Evolutionary conservation across 306 rosid genomes (phyloP).

Genomic region (Rubus idaeus): DNA sequence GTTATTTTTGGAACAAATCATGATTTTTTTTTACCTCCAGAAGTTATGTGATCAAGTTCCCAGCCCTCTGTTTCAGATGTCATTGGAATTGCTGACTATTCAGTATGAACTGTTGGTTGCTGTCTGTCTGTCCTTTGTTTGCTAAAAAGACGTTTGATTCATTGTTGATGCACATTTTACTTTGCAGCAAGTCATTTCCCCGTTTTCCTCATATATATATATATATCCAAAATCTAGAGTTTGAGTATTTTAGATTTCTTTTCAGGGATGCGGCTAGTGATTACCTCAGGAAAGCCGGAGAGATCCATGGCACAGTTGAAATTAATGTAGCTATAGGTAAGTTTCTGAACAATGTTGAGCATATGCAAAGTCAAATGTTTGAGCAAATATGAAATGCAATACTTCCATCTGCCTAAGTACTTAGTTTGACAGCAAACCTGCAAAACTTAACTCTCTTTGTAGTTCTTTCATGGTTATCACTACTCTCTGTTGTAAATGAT

Average conservation of each 20-base stretch:
- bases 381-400: not conserved
- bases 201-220: too few species aligned
- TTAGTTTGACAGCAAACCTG: not conserved
- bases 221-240: too few species aligned
- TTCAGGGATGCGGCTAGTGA: conserved; percentile 69
- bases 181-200: too few species aligned
- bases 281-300: conserved; percentile 83
- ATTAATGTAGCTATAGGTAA: conserved; percentile 65
- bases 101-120: not conserved
- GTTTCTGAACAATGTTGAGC: conserved; percentile 24
- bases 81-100: not conserved
- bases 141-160: too few species aligned
- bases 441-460: not conserved
- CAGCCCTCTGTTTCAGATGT: not conserved
- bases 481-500: not conserved
- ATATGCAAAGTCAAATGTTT: not conserved
- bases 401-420: not conserved
- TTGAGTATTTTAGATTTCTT: conserved; percentile 20
- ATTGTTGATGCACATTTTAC: too few species aligned
- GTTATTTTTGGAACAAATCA: not conserved
- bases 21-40: not conserved
- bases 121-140: not conserved
- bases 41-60: not conserved
- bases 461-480: not conserved
- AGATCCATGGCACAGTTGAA: conserved; percentile 70